Conservation (phyloP, 257 asterid species). For the Lithospermum erythrorhizon region DNA sequence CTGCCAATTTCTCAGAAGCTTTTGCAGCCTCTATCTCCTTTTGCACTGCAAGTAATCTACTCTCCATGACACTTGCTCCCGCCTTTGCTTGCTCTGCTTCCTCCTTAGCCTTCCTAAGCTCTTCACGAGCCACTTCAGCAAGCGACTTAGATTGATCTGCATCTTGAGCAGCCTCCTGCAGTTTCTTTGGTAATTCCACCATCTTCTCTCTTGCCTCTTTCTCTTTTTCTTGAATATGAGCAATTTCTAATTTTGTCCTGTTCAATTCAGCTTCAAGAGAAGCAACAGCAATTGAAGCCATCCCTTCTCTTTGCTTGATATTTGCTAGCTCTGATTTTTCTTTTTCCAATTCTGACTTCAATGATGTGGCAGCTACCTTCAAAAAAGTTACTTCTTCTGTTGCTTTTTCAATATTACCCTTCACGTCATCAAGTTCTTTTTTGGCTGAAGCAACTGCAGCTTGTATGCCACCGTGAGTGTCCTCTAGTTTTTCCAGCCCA, state of each 20-base stretch:
- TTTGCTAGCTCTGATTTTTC: constrained; percentile 37
- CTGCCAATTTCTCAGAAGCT: constrained; percentile 82
- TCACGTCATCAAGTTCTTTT: constrained; percentile 80
- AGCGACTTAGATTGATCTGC: constrained; percentile 37
- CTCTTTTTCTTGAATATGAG: constrained; percentile 30
- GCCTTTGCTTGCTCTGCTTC: constrained; percentile 63
- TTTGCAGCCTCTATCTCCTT: constrained; percentile 96
- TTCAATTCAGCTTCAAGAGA: constrained; percentile 55
- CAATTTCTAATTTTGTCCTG: constrained; percentile 37
- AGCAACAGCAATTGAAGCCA: constrained; percentile 48
- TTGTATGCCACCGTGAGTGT: constrained; percentile 44
- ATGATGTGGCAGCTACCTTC: constrained; percentile 38
- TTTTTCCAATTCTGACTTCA: constrained; percentile 38
- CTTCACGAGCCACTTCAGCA: constrained; percentile 31
- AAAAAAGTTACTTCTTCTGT: constrained; percentile 31
- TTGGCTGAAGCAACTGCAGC: constrained; percentile 45
- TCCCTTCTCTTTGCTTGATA: constrained; percentile 54
- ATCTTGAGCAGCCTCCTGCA: constrained; percentile 44
- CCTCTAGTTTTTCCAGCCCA: constrained; percentile 3
- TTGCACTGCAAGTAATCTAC: constrained; percentile 57
- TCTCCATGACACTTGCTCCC: constrained; percentile 47
- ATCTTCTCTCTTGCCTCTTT: constrained; percentile 42
- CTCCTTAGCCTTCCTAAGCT: constrained; percentile 32
- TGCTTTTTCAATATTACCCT: constrained; percentile 56
- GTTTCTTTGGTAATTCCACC: constrained; percentile 44